phyloP scores from a whole-genome alignment of 441 rosid species.

The Populus hybrid region DNA sequence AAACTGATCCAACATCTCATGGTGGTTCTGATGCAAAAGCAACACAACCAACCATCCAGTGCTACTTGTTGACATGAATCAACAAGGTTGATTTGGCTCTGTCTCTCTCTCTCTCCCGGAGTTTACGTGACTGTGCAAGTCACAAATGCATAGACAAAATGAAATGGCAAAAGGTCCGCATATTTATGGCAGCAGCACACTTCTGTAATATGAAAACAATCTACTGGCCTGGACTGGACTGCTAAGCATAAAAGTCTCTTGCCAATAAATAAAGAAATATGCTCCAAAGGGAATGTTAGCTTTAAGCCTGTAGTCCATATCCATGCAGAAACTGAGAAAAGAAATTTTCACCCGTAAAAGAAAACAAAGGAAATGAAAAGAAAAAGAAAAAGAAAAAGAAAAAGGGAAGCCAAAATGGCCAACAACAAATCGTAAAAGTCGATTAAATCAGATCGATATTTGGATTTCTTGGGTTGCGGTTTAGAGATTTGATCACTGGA shows the following conservation, averaged over 20 bases:
- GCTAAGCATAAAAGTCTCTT: slow-evolving; percentile 19
- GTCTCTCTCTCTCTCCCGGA: background rate
- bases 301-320: slow-evolving; percentile 43
- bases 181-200: slow-evolving; percentile 17
- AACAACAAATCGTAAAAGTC: slow-evolving; percentile 56
- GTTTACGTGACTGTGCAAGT: no score
- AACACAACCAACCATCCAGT: slow-evolving; percentile 10
- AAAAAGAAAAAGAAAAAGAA: slow-evolving; percentile 5
- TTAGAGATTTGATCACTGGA: slow-evolving; percentile 42
- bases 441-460: slow-evolving; percentile 55
- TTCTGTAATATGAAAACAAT: slow-evolving; percentile 32
- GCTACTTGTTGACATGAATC: background rate
- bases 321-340: slow-evolving; percentile 30
- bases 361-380: background rate
- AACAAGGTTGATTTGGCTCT: background rate
- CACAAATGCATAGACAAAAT: slow-evolving; percentile 1
- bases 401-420: slow-evolving; percentile 42
- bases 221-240: slow-evolving; percentile 8
- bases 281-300: slow-evolving; percentile 37
- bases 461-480: slow-evolving; percentile 38
- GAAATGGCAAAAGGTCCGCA: slow-evolving; percentile 34
- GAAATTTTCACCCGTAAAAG: slow-evolving; percentile 16
- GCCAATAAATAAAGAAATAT: slow-evolving; percentile 29
- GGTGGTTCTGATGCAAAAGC: slow-evolving; percentile 16
- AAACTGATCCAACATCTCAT: slow-evolving; percentile 5